Base-by-base conservation (phyloP, 768 basidiomycete species). In the Trametes gibbosa region DNA sequence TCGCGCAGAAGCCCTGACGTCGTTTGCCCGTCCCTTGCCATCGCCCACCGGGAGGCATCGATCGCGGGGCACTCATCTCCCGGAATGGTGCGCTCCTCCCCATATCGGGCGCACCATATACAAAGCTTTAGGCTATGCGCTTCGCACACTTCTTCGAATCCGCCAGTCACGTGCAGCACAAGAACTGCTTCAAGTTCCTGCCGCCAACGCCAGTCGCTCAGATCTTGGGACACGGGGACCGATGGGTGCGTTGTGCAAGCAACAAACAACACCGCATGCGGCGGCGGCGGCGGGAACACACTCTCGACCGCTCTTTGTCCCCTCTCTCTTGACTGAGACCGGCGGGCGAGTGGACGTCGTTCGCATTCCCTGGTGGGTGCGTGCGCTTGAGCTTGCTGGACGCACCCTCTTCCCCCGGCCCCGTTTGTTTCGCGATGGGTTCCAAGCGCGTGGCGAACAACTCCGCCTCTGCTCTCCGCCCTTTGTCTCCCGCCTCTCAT, bases 351-450 rank as follows among this genome's bases (percentile, higher is more conserved):
- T 6, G 34, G 34, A 35, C 34, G 14, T 7, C 37, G 17, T 39
- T 14, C n/a, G 17, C 42, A 5, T 53, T 41, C 29, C 41, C 39
- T 40, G 14, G 41, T 32, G 17, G 27, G 29, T 19, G 19, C 32
- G 42, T 55, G 43, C 53, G 53, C 53, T 24, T 56, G 55, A 56
- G 47, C 55, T 56, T 42, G 39, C 45, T 48, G 34, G 25, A 55
- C 54, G 43, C 53, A 10, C 45, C 19, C 21, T 46, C 7, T 24
- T 19, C 42, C 43, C 23, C 23, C 42, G 23, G 43, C 5, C 27
- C 54, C 47, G 55, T 39, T 42, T n/a, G 39, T 35, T 19, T 56
- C 27, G 47, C 47, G 37, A 56, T 56, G 55, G 13, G 10, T 25
- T 17, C 39, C 54, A 35, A 14, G 37, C 55, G 27, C n/a, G 21